These are phyloP conservation scores for Metahyphopichia silvanorum DNA, from an alignment of 805 yeast species.

Conservation along the genomic window DNA sequence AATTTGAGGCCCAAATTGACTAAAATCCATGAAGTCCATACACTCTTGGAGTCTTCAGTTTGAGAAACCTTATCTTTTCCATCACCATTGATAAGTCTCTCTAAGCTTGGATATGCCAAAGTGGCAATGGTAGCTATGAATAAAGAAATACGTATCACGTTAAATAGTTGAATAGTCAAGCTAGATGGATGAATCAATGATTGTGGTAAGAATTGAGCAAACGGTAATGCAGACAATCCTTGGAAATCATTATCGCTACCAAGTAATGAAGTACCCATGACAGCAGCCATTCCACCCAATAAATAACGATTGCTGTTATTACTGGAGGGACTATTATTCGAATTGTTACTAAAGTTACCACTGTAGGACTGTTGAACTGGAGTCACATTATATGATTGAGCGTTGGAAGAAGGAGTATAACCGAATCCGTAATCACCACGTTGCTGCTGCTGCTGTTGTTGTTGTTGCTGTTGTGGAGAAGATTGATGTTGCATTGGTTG, in stretches of 20 bases:
- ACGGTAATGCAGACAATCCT: constrained; percentile 48
- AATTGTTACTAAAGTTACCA: constrained; percentile 3
- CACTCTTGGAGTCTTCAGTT: neutral
- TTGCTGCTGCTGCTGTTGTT: constrained; percentile 11
- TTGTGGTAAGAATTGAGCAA: constrained; percentile 16
- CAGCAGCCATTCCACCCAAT: constrained; percentile 62
- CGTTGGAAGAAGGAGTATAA: constrained; percentile 14
- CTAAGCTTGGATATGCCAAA: constrained; percentile 10
- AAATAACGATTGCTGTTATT: constrained; percentile 36
- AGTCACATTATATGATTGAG: constrained; percentile 14
- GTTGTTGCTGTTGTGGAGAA: constrained; percentile 11
- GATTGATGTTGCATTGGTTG: constrained; percentile 11
- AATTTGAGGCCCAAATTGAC: constrained; percentile 25
- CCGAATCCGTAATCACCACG: constrained; percentile 14
- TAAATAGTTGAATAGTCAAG: constrained; percentile 18
- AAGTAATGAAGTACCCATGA: constrained; percentile 59
- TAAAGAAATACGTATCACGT: constrained; percentile 19
- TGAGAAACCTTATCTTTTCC: neutral
- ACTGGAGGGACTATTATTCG: constrained; percentile 6
- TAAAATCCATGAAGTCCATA: constrained; percentile 16
- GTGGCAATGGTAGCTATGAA: constrained; percentile 15
- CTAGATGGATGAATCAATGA: constrained; percentile 18
- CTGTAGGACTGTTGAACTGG: constrained; percentile 13
- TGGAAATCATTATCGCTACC: constrained; percentile 38
- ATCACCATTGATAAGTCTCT: neutral